A percentile compares a stretch with the other conserved stretches of the same genome.
phyloP scores from a whole-genome alignment of 192 early-diverging fungal species.

The Paraglomus brasilianum region DNA sequence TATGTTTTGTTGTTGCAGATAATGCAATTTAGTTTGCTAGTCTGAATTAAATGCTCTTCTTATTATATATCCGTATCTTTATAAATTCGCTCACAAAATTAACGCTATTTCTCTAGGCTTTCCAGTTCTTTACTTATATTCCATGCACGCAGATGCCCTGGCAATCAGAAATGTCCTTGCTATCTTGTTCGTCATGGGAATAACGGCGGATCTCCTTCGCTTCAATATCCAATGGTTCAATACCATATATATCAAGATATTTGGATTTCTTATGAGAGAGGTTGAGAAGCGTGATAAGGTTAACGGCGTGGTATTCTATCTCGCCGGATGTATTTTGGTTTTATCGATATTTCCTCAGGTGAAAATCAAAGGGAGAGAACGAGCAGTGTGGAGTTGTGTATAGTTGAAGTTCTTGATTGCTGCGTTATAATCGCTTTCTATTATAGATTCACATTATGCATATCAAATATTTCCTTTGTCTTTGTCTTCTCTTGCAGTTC shows the following conservation, averaged over 20 bases:
- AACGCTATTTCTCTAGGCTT: slow-evolving; percentile 36
- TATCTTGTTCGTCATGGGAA: slow-evolving; percentile 28
- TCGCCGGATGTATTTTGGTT: slow-evolving; percentile 34
- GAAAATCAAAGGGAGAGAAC: background rate
- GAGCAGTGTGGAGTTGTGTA: too few species aligned
- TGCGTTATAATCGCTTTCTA: too few species aligned
- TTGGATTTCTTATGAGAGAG: slow-evolving; percentile 48
- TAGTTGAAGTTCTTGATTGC: too few species aligned
- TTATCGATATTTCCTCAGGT: slow-evolving; percentile 30
- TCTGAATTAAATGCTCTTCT: background rate
- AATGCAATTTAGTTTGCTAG: background rate
- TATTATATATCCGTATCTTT: background rate
- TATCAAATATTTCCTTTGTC: too few species aligned
- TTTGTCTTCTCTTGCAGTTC: too few species aligned
- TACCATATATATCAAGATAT: slow-evolving; percentile 33
- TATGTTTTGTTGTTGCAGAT: too few species aligned
- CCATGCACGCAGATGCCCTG: slow-evolving; percentile 24
- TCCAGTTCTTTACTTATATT: slow-evolving; percentile 35
- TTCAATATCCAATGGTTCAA: slow-evolving; percentile 41
- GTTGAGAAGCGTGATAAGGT: slow-evolving; percentile 35
- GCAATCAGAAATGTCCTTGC: slow-evolving; percentile 29
- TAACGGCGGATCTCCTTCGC: slow-evolving; percentile 39
- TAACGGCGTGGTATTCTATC: slow-evolving; percentile 46
- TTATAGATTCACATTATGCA: too few species aligned
- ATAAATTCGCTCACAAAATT: background rate